Conservation (phyloP, 495 filamentous ascomycete genomes). For the Aspergillus sparsus region DNA sequence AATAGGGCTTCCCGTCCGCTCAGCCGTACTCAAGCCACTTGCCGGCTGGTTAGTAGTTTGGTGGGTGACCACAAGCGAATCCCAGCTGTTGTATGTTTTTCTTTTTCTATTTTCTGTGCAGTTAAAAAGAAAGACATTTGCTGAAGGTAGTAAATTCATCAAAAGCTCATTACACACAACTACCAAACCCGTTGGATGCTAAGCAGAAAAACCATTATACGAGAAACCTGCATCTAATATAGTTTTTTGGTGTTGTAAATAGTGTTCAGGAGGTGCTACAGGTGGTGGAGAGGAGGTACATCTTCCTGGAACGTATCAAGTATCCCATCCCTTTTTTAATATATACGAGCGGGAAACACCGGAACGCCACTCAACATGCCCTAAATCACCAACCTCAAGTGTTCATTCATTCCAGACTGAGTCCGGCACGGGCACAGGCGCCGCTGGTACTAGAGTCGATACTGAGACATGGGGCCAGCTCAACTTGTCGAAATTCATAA, state of each 20-base stretch:
- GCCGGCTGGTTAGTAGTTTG: slow-evolving; percentile 46
- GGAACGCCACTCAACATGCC: background rate
- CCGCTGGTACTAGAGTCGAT: background rate
- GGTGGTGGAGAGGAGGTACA: too few species aligned
- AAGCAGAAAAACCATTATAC: too few species aligned
- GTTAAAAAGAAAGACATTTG: too few species aligned
- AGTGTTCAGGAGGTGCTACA: too few species aligned
- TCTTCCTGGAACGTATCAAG: background rate
- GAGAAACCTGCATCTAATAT: too few species aligned
- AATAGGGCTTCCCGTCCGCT: slow-evolving; percentile 46
- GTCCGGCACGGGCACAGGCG: background rate
- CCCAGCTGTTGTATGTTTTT: too few species aligned
- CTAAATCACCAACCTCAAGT: background rate
- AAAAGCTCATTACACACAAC: too few species aligned
- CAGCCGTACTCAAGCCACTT: slow-evolving; percentile 48
- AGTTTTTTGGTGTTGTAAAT: too few species aligned
- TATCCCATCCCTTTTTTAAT: background rate
- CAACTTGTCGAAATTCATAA: slow-evolving; percentile 2
- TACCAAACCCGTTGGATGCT: too few species aligned
- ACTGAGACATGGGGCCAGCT: slow-evolving; percentile 1
- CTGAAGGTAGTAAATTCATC: too few species aligned
- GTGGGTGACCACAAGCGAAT: slow-evolving; percentile 39
- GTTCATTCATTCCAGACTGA: background rate
- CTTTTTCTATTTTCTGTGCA: too few species aligned
- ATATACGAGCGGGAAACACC: background rate